Evolutionary conservation across 2,329 filamentous ascomycete species (phyloP).

Genomic region (Sporothrix brasiliensis): DNA sequence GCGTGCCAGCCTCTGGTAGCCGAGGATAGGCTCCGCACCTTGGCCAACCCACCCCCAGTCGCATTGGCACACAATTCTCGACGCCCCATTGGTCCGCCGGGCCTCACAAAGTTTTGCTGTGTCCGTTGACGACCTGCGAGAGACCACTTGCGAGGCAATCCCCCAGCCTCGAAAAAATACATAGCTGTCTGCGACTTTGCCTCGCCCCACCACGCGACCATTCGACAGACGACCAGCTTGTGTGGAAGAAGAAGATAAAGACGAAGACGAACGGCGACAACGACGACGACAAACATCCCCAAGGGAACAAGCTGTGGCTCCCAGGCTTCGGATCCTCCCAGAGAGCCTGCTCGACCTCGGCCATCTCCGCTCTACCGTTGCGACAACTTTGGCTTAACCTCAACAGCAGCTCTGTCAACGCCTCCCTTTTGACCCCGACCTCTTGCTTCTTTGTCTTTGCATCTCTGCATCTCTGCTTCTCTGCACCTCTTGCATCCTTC

Average conservation of each 20-base stretch:
- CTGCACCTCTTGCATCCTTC: background rate
- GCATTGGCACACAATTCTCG: constrained; percentile 19
- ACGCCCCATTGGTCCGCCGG: constrained; percentile 24
- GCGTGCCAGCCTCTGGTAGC: constrained; percentile 26
- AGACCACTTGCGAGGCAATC: background rate
- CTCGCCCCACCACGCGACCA: constrained; percentile 27
- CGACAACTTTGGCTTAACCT: constrained; percentile 6
- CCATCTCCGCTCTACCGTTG: constrained; percentile 22
- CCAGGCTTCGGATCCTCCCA: background rate
- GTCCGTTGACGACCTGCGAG: constrained; percentile 14
- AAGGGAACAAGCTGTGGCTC: constrained; percentile 4
- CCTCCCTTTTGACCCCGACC: background rate
- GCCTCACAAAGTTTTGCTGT: constrained; percentile 4
- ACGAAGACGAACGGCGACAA: background rate
- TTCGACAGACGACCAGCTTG: background rate
- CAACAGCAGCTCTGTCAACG: background rate
- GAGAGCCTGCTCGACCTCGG: background rate
- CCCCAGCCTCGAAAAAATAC: constrained; percentile 27
- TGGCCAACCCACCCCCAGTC: constrained; percentile 16
- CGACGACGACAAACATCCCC: background rate
- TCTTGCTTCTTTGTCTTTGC: background rate
- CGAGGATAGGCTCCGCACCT: constrained; percentile 27
- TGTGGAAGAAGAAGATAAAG: background rate
- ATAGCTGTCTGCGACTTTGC: constrained; percentile 7
- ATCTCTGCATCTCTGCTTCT: background rate